Percentiles rank a stretch among this genome's conserved stretches.
phyloP scores from a whole-genome alignment of 352 stramenopile genomes.

The Phytophthora tubulina region DNA sequence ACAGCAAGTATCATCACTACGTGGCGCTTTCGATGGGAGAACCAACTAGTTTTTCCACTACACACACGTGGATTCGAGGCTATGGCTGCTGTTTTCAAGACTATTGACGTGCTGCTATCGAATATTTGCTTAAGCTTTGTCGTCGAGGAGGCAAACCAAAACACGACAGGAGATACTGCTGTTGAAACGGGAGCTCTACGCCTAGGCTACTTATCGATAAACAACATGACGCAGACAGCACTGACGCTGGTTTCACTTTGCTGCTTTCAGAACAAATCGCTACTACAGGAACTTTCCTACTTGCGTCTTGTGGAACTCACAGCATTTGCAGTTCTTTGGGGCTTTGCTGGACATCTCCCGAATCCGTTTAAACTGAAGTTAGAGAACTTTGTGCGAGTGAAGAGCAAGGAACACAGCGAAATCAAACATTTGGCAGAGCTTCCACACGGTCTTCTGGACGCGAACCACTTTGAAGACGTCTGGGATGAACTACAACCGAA shows the following conservation, averaged over 20 bases:
- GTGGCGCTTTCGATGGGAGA: slow-evolving; percentile 38
- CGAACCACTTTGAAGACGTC: slow-evolving; percentile 48
- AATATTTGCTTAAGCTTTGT: slow-evolving; percentile 46
- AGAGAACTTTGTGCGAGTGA: slow-evolving; percentile 52
- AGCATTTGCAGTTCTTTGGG: slow-evolving; percentile 63
- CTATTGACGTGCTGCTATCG: slow-evolving; percentile 38
- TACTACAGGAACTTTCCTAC: slow-evolving; percentile 43
- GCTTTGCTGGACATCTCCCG: slow-evolving; percentile 52
- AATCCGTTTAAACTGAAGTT: slow-evolving; percentile 56
- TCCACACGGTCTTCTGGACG: slow-evolving; percentile 45
- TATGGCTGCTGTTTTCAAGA: slow-evolving; percentile 40
- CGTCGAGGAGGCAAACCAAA: slow-evolving; percentile 22
- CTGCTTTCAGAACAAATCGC: slow-evolving; percentile 50
- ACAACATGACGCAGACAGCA: slow-evolving; percentile 49
- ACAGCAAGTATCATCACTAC: slow-evolving; percentile 29
- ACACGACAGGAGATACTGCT: not conserved
- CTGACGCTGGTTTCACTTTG: slow-evolving; percentile 46
- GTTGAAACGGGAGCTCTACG: slow-evolving; percentile 5
- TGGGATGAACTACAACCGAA: slow-evolving; percentile 45
- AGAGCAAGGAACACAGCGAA: slow-evolving; percentile 50
- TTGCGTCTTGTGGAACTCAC: slow-evolving; percentile 45
- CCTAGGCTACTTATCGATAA: slow-evolving; percentile 54
- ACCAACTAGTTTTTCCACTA: slow-evolving; percentile 19
- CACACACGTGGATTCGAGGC: slow-evolving; percentile 30
- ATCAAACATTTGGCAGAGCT: slow-evolving; percentile 48